phyloP scores from a whole-genome alignment of 2,329 filamentous ascomycete species.

The Sporothrix protearum region DNA sequence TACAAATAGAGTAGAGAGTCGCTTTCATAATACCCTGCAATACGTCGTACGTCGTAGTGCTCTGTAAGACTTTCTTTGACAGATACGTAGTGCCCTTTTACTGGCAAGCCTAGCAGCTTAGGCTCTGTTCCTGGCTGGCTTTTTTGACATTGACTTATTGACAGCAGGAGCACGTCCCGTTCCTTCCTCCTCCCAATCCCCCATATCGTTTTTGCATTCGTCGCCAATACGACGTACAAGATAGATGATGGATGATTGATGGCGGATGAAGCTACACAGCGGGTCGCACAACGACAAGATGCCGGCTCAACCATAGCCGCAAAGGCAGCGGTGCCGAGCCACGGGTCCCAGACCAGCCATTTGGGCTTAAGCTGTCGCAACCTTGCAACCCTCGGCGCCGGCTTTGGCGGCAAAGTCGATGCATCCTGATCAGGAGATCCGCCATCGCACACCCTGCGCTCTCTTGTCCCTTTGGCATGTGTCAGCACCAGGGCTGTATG shows the following conservation, averaged over 20 bases:
- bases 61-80: too few relatives aligned
- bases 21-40: too few relatives aligned
- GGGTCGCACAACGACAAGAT: not conserved
- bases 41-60: too few relatives aligned
- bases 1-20: too few relatives aligned
- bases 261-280: not conserved
- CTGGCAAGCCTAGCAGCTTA: not conserved
- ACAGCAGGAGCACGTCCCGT: not conserved
- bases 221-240: not conserved
- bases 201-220: not conserved
- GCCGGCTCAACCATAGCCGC: not conserved
- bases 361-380: not conserved
- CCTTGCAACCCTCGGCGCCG: not conserved
- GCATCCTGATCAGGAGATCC: conserved; percentile 7
- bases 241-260: too few relatives aligned
- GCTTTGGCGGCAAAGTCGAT: not conserved
- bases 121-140: not conserved
- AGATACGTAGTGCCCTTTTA: not conserved
- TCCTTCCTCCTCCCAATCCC: not conserved
- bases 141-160: not conserved
- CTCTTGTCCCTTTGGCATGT: not conserved
- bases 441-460: not conserved
- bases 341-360: not conserved
- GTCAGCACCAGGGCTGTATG: not conserved
- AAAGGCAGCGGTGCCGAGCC: not conserved